Conservation (phyloP, 495 filamentous ascomycete genomes). For the Hypoxylon perforatum region DNA sequence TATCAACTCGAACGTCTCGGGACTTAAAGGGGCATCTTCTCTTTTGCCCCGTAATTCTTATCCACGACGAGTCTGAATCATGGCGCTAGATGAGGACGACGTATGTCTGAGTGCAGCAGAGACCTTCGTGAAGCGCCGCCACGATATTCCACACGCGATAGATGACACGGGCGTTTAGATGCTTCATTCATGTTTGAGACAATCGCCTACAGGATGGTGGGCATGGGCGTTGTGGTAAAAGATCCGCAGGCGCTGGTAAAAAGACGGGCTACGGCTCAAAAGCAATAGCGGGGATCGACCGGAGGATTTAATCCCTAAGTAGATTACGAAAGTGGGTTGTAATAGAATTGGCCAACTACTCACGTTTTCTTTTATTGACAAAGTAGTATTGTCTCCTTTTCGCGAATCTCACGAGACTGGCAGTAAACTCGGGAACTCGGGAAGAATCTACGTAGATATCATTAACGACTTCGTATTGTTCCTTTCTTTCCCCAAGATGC, state of each 20-base stretch:
- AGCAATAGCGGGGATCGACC: conserved; percentile 36
- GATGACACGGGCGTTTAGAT: conserved; percentile 19
- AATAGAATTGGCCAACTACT: conserved; percentile 29
- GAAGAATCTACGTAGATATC: conserved; percentile 12
- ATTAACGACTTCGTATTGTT: conserved; percentile 8
- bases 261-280: conserved; percentile 9
- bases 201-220: conserved; percentile 22
- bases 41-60: conserved; percentile 15
- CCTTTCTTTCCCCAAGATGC: too few species aligned
- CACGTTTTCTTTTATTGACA: conserved; percentile 23
- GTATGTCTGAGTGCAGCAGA: conserved; percentile 12
- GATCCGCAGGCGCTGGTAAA: conserved; percentile 34
- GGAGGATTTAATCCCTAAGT: conserved; percentile 37
- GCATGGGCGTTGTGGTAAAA: conserved; percentile 22
- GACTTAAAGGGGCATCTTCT: conserved; percentile 21
- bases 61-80: conserved; percentile 20
- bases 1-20: conserved; percentile 29
- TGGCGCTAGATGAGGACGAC: conserved; percentile 21
- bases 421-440: conserved; percentile 14
- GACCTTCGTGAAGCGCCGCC: conserved; percentile 36
- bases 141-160: conserved; percentile 19
- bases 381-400: not conserved
- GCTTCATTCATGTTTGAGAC: conserved; percentile 41
- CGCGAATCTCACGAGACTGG: conserved; percentile 15
- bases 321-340: conserved; percentile 15